Evolutionary conservation across 2,329 filamentous ascomycete genomes (phyloP), one percentile per base, ranked within the genome.

Genomic region (Calcarisporium arbuscula): DNA sequence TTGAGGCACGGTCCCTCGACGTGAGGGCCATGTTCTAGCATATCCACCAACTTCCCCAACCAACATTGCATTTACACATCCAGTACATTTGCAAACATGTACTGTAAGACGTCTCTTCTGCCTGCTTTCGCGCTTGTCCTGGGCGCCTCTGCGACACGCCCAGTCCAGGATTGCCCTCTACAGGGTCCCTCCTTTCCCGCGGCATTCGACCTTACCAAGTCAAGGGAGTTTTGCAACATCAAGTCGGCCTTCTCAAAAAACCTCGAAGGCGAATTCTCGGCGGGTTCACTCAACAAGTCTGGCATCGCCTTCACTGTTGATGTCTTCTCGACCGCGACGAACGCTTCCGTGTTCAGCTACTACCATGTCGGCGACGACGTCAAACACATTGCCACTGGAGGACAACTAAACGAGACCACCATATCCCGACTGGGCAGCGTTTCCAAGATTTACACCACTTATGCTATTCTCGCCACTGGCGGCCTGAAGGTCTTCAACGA

Each of bases 401-500:
- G 43, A 0, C 30, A 38, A 0, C 28, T 56, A 4, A 44, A 44
- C n/a, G 35, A 42, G 10, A 39, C 40, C 15, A 53, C 52, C 4
- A 35, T 52, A 8, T 48, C 40, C 32, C 49, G 50, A n/a, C 43
- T 53, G 5, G 51, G 53, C 2, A 54, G 50, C 30, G 39, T 53
- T 5, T 46, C 51, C 8, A 56, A 54, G 34, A 29, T 55, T 4
- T 38, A 49, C n/a, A 54, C 50, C 2, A 43, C 48, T 12, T 54
- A 55, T 32, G 34, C 47, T 2, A 34, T 53, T 8, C 38, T 56
- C 19, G 33, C 42, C 3, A 39, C 44, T 8, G 41, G 42, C 5
- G 51, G 50, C 1, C 33, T 44, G 12, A 28, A 29, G 3, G 39
- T 46, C n/a, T 47, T 49, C 38, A 40, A 46, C 19, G 36, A 47